These are phyloP conservation scores for Rhododendron vialii DNA, from an alignment of 148 eudicot genomes.

Conservation along the genomic window DNA sequence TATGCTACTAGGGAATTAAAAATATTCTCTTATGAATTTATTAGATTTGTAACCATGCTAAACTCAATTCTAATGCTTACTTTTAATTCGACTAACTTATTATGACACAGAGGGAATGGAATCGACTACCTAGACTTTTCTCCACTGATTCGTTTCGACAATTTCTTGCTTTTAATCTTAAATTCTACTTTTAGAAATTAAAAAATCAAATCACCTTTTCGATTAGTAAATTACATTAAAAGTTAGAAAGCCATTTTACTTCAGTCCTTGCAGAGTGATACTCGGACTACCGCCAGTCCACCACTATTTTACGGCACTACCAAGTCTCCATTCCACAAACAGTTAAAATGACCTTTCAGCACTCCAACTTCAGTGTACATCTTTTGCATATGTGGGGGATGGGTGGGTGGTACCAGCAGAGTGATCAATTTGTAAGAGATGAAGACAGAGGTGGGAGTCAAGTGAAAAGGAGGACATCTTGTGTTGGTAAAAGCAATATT, in stretches of 20 bases:
- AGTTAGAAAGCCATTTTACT: background rate
- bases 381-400: background rate
- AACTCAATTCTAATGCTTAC: background rate
- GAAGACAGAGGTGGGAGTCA: constrained; percentile 1
- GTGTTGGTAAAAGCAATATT: background rate
- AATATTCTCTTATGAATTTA: background rate
- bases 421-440: background rate
- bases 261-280: background rate
- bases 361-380: background rate
- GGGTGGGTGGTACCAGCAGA: background rate
- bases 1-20: background rate
- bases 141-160: background rate
- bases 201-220: background rate
- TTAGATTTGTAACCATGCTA: background rate
- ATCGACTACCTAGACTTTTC: background rate
- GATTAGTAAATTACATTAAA: background rate
- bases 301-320: background rate
- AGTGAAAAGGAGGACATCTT: background rate
- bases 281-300: background rate
- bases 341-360: background rate
- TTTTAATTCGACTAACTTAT: background rate
- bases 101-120: background rate
- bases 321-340: background rate
- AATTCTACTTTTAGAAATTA: background rate
- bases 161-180: background rate